Base-by-base conservation (phyloP, 768 basidiomycete species). In the Trametes cingulata region DNA sequence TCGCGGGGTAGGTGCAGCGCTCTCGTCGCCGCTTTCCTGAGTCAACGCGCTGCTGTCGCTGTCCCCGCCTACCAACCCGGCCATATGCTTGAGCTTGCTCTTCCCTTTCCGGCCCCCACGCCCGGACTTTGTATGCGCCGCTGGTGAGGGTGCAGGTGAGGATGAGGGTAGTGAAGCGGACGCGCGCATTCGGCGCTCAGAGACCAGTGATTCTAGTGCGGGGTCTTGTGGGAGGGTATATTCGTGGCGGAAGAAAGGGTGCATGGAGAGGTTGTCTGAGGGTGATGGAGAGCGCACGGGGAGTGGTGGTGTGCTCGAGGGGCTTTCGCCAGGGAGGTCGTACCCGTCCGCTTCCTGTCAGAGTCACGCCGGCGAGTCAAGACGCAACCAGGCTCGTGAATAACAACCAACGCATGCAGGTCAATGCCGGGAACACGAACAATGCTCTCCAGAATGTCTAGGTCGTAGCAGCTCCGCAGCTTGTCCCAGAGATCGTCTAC, bases 11-110 rank as follows among this genome's bases (percentile, higher is more conserved):
- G 81, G 84, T 17, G 73, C 76, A 6, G 73, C 75, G 46, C 78
- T 83, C 68, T 93, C 91, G 56, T 92, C 91, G 7, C 85, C 89
- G 61, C 89, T 91, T 71, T 92, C 90, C 69, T 89, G 85, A 3
- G 90, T 93, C 67, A 93, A 71, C 25, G 88, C 91, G 63, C 91
- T 92, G 67, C 88, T 90, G 63, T 92, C 91, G 68, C 91, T 92
- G 67, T 93, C 90, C 1, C 90, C 90, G 14, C 84, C 85, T 2
- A 91, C 82, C n/a, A 91, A 73, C 0, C 90, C 90, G 0, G 89
- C 88, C 74, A 87, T 76, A 57, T 85, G 68, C 52, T 67, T 82
- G 7, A 83, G 78, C 65, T 72, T 77, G 41, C 73, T 76, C 63
- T 70, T 74, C 57, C 71, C 71, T 37, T 74, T 73, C 65, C 84